These are phyloP conservation scores for Inonotus hispidus DNA, from an alignment of 1,284 basidiomycete genomes.

Conservation along the genomic window DNA sequence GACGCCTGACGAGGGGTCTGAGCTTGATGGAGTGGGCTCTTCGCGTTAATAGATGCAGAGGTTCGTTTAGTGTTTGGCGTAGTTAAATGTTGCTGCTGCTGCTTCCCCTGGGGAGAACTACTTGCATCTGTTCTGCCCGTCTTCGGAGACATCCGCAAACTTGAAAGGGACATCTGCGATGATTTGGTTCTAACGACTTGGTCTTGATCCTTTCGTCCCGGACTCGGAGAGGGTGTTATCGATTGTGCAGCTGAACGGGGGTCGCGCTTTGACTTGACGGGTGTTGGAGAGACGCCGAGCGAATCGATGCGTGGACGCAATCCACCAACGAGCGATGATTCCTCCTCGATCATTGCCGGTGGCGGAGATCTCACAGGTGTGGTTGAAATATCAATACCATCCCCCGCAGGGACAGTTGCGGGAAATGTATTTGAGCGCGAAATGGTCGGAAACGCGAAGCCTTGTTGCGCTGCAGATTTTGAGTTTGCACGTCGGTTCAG, in stretches of 20 bases:
- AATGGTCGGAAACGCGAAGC: not conserved
- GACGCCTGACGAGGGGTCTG: constrained; percentile 4
- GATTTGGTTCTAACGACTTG: constrained; percentile 3
- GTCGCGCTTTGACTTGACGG: constrained; percentile 1
- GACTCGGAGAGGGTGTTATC: constrained; percentile 10
- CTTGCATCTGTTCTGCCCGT: not conserved
- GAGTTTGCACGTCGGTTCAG: constrained; percentile 7
- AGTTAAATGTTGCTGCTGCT: not conserved
- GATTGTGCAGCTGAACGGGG: not conserved
- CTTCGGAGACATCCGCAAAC: not conserved
- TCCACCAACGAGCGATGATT: not conserved
- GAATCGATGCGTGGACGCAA: constrained; percentile 4
- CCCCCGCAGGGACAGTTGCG: not conserved
- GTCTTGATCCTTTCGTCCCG: not conserved
- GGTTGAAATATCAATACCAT: not conserved
- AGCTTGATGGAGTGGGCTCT: not conserved
- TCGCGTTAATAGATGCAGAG: not conserved
- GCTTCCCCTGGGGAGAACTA: not conserved
- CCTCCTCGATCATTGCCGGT: no score
- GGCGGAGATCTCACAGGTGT: constrained; percentile 2
- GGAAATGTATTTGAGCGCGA: not conserved
- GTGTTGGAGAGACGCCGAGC: not conserved
- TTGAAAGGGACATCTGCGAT: constrained; percentile 9
- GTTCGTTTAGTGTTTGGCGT: constrained; percentile 5
- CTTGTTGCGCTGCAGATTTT: constrained; percentile 1